Percentiles rank a stretch among this genome's conserved stretches.
Conservation (phyloP, 208 protist genomes). For the Trypanosoma boissoni region DNA sequence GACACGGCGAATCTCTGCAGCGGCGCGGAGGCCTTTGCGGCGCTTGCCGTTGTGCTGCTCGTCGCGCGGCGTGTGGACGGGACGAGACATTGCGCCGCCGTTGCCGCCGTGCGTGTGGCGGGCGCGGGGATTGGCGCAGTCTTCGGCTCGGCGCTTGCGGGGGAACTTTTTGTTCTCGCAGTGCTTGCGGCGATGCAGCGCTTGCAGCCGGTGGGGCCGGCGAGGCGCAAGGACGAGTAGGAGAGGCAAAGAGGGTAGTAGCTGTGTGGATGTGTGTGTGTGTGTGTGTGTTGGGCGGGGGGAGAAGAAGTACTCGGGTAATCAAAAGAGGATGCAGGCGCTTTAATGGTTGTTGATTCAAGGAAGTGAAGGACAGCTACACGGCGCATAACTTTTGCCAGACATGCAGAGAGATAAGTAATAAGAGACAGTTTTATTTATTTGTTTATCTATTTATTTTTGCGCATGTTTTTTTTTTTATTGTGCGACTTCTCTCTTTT, state of each 20-base stretch:
- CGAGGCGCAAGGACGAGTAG: background rate
- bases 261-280: background rate
- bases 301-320: background rate
- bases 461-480: background rate
- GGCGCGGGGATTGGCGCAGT: slow-evolving; percentile 2
- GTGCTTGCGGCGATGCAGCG: background rate
- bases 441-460: background rate
- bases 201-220: background rate
- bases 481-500: background rate
- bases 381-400: no score
- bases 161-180: slow-evolving; percentile 5
- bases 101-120: slow-evolving; percentile 14
- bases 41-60: slow-evolving; percentile 39
- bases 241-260: background rate
- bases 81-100: slow-evolving; percentile 5
- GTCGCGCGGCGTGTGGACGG: slow-evolving; percentile 33
- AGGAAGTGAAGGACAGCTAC: background rate
- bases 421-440: background rate
- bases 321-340: background rate
- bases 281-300: background rate
- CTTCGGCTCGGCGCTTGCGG: background rate
- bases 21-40: slow-evolving; percentile 47
- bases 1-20: slow-evolving; percentile 39
- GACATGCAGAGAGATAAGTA: no score
- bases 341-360: background rate